phyloP scores from a whole-genome alignment of 768 basidiomycete genomes.

The Suillus bovinus region DNA sequence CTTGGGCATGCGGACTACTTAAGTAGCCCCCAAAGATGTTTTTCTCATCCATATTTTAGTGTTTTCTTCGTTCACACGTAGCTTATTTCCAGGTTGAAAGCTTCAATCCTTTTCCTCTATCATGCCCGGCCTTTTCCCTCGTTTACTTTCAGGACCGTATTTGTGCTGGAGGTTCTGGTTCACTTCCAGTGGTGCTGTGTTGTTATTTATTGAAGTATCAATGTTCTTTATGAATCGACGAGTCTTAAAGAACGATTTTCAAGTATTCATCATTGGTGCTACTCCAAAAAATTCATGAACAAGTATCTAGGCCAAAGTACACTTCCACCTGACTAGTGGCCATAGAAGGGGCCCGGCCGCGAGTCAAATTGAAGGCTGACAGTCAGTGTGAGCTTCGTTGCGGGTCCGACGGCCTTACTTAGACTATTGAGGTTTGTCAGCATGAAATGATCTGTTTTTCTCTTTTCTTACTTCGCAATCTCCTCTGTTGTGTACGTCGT shows the following conservation, averaged over 20 bases:
- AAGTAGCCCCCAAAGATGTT: background rate
- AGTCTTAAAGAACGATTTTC: background rate
- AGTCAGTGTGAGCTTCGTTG: no score
- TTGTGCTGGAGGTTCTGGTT: background rate
- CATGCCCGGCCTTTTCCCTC: background rate
- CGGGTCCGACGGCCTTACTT: no score
- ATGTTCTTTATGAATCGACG: background rate
- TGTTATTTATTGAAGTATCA: background rate
- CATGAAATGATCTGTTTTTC: no score
- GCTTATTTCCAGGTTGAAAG: background rate
- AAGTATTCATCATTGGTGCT: background rate
- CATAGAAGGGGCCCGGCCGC: background rate
- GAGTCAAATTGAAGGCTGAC: background rate
- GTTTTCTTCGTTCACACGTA: background rate
- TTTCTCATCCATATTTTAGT: background rate
- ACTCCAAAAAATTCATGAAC: background rate
- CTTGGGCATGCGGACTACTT: background rate
- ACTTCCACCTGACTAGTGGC: background rate
- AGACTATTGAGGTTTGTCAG: no score
- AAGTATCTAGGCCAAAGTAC: background rate
- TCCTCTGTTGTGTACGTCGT: no score
- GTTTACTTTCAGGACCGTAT: background rate
- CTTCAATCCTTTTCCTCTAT: background rate
- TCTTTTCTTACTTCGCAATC: no score
- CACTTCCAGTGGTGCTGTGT: background rate